Percentiles rank a stretch among this genome's conserved stretches.
Evolutionary conservation across 805 yeast species (phyloP).

Genomic region (Teunomyces cretensis): DNA sequence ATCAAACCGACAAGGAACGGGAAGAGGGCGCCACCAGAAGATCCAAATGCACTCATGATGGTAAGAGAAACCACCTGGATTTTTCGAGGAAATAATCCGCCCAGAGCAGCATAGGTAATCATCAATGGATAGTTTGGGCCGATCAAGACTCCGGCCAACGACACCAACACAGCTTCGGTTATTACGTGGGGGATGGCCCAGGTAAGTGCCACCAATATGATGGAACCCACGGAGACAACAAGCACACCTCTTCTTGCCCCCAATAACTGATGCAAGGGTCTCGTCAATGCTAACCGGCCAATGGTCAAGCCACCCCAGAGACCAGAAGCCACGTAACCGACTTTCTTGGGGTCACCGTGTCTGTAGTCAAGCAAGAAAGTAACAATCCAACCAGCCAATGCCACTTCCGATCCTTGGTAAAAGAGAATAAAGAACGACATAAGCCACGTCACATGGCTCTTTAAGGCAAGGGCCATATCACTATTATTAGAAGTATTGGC

Average conservation of each 20-base stretch:
- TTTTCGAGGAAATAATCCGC: conserved; percentile 45
- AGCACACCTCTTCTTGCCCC: conserved; percentile 48
- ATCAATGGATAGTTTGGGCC: conserved; percentile 67
- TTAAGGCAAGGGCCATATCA: conserved; percentile 38
- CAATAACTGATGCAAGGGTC: conserved; percentile 32
- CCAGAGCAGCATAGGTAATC: conserved; percentile 42
- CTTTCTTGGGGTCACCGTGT: conserved; percentile 42
- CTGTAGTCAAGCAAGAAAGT: conserved; percentile 60
- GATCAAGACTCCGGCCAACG: conserved; percentile 56
- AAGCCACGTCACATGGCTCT: conserved; percentile 43
- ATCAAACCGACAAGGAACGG: conserved; percentile 55
- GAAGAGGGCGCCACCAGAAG: conserved; percentile 57
- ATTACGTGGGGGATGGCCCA: conserved; percentile 50
- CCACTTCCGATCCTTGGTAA: conserved; percentile 69
- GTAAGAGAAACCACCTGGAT: conserved; percentile 52
- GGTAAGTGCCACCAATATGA: conserved; percentile 39
- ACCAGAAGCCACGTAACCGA: conserved; percentile 67
- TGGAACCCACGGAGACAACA: conserved; percentile 30
- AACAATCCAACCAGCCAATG: conserved; percentile 70
- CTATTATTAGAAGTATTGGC: conserved; percentile 17
- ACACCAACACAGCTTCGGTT: conserved; percentile 47
- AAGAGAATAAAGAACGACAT: conserved; percentile 55
- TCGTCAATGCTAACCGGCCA: conserved; percentile 57
- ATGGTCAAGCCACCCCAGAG: conserved; percentile 71
- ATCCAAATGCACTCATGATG: conserved; percentile 54